phyloP scores from a whole-genome alignment of 2,329 filamentous ascomycete species.

The Penicillium olsonii region DNA sequence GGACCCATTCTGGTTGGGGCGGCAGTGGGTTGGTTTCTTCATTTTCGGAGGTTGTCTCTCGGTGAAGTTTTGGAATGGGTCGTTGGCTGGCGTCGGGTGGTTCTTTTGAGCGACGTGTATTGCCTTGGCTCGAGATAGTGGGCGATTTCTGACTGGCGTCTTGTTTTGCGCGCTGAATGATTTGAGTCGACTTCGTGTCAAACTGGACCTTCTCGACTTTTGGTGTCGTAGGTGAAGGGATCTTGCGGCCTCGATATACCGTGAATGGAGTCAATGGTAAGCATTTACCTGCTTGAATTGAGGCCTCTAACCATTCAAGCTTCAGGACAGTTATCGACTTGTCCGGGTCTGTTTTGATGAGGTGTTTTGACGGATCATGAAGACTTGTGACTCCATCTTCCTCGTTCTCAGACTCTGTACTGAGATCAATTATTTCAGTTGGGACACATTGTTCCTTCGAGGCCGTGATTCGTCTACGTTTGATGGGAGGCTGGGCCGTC shows the following conservation, averaged over 20 bases:
- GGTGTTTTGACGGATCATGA: conserved; percentile 11
- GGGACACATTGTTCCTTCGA: neutral
- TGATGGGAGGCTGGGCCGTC: conserved; percentile 21
- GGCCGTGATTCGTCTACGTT: conserved; percentile 25
- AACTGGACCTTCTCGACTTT: neutral
- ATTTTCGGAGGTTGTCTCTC: conserved; percentile 76
- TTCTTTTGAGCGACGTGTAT: conserved; percentile 25
- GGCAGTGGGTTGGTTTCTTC: conserved; percentile 66
- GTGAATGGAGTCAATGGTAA: conserved; percentile 52
- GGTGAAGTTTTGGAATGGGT: conserved; percentile 54
- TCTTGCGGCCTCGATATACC: conserved; percentile 53
- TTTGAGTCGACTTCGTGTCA: conserved; percentile 27
- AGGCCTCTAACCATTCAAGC: conserved; percentile 57
- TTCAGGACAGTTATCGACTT: conserved; percentile 53
- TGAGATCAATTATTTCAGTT: conserved; percentile 30
- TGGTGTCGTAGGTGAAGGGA: conserved; percentile 30
- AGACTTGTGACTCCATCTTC: conserved; percentile 20
- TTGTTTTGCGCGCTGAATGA: conserved; percentile 58
- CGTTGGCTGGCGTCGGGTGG: conserved; percentile 26
- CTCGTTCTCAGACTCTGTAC: conserved; percentile 34
- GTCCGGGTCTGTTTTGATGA: conserved; percentile 10
- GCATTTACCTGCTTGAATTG: conserved; percentile 42
- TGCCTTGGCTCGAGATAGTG: conserved; percentile 10
- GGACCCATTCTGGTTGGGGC: conserved; percentile 68
- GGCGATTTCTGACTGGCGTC: conserved; percentile 39